These are phyloP conservation scores for Candida ficus DNA, from an alignment of 805 yeast genomes.

Conservation along the genomic window DNA sequence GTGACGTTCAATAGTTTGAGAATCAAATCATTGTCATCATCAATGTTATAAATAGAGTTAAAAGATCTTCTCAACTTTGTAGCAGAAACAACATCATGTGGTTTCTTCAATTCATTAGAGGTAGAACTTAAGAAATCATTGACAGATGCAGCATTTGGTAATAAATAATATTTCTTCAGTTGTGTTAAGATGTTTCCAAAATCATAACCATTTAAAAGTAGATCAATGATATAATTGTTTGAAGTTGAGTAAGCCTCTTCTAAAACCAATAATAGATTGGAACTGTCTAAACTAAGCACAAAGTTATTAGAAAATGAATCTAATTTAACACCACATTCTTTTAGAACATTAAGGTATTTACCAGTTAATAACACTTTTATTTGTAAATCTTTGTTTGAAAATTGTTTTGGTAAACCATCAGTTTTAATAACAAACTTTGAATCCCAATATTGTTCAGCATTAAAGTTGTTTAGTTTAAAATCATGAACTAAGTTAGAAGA, in stretches of 20 bases:
- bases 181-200: slow-evolving; percentile 41
- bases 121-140: slow-evolving; percentile 48
- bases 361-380: slow-evolving; percentile 76
- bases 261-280: slow-evolving; percentile 50
- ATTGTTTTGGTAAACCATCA: slow-evolving; percentile 70
- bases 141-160: slow-evolving; percentile 46
- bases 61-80: slow-evolving; percentile 31
- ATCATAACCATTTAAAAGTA: slow-evolving; percentile 58
- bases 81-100: slow-evolving; percentile 25
- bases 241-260: slow-evolving; percentile 63
- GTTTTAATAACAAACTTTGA: slow-evolving; percentile 67
- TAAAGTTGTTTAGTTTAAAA: slow-evolving; percentile 25
- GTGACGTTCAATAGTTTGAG: slow-evolving; percentile 28
- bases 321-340: slow-evolving; percentile 46
- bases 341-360: slow-evolving; percentile 69
- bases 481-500: slow-evolving; percentile 27
- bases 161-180: slow-evolving; percentile 54
- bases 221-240: slow-evolving; percentile 49
- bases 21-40: slow-evolving; percentile 18
- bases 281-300: slow-evolving; percentile 31
- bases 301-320: slow-evolving; percentile 18
- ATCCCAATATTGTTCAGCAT: slow-evolving; percentile 65
- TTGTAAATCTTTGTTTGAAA: slow-evolving; percentile 48
- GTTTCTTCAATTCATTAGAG: slow-evolving; percentile 46
- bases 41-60: slow-evolving; percentile 11